These are phyloP conservation scores for Debaryomyces subglobosus DNA, from an alignment of 1,139 yeast genomes.

Conservation along the genomic window DNA sequence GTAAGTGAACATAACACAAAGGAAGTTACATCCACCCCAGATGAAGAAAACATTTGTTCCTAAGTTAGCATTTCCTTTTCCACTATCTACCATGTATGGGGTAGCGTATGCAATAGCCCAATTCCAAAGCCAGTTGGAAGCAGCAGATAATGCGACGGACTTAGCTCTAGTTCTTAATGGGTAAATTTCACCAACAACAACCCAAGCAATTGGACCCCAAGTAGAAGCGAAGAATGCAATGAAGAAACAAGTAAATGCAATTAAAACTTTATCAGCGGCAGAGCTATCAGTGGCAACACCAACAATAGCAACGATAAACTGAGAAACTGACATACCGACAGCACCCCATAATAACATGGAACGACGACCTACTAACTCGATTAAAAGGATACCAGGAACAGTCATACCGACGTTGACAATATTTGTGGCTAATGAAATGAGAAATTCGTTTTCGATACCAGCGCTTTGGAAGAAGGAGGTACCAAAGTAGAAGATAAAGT, in stretches of 20 bases:
- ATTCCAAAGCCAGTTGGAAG: constrained; percentile 74
- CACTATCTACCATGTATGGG: constrained; percentile 65
- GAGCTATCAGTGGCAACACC: constrained; percentile 50
- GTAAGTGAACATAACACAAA: constrained; percentile 57
- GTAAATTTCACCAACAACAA: constrained; percentile 66
- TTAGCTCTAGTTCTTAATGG: constrained; percentile 69
- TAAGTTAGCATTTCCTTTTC: constrained; percentile 61
- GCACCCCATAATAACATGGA: constrained; percentile 53
- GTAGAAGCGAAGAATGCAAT: constrained; percentile 71
- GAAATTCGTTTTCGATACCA: constrained; percentile 50
- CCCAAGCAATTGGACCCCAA: constrained; percentile 81
- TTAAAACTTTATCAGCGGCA: constrained; percentile 58
- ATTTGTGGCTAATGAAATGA: constrained; percentile 38
- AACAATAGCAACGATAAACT: constrained; percentile 67
- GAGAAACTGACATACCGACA: constrained; percentile 63
- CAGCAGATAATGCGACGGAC: constrained; percentile 67
- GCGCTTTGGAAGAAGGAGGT: constrained; percentile 64
- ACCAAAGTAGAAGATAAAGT: constrained; percentile 71
- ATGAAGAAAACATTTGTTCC: constrained; percentile 71
- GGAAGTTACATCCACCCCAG: constrained; percentile 55
- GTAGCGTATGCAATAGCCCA: constrained; percentile 71
- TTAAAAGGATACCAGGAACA: constrained; percentile 40
- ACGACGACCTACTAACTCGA: constrained; percentile 43
- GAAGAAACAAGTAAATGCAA: constrained; percentile 67
- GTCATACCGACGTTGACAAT: constrained; percentile 43